phyloP scores from a whole-genome alignment of 1,284 basidiomycete species.

The Ustilago curta region DNA sequence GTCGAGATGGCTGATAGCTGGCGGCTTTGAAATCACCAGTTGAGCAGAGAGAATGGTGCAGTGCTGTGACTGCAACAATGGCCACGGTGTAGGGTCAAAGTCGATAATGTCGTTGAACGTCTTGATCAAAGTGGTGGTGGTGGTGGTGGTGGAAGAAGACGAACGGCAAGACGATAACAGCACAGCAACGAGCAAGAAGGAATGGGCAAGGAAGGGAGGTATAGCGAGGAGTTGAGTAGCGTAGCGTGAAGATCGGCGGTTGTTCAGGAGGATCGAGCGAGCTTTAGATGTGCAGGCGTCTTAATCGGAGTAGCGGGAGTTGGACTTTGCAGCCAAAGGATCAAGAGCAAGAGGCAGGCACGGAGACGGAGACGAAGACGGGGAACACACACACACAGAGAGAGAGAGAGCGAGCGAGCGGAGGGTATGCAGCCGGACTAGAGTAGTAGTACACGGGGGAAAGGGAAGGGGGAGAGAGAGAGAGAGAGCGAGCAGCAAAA shows the following conservation, averaged over 20 bases:
- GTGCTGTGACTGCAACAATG: not conserved
- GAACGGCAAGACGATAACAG: not conserved
- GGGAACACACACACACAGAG: no score
- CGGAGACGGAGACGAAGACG: not conserved
- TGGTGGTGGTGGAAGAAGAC: constrained; percentile 2
- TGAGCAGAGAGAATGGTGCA: not conserved
- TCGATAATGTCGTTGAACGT: not conserved
- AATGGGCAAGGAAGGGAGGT: not conserved
- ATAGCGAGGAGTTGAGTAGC: not conserved
- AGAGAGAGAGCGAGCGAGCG: no score
- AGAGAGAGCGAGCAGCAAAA: no score
- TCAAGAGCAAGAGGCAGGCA: not conserved
- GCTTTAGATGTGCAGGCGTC: constrained; percentile 10
- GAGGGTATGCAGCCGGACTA: no score
- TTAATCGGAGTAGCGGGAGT: constrained; percentile 11
- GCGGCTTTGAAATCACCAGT: not conserved
- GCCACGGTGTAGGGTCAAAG: not conserved
- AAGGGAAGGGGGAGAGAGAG: no score
- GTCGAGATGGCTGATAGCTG: not conserved
- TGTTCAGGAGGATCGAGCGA: constrained; percentile 16
- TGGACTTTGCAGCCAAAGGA: constrained; percentile 1
- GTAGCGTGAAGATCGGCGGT: not conserved
- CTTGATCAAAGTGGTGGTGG: not conserved
- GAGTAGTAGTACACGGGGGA: no score
- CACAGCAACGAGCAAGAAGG: not conserved